These are phyloP conservation scores for Liquidambar formosana DNA, from an alignment of 164 flowering plant genomes.

Conservation along the genomic window DNA sequence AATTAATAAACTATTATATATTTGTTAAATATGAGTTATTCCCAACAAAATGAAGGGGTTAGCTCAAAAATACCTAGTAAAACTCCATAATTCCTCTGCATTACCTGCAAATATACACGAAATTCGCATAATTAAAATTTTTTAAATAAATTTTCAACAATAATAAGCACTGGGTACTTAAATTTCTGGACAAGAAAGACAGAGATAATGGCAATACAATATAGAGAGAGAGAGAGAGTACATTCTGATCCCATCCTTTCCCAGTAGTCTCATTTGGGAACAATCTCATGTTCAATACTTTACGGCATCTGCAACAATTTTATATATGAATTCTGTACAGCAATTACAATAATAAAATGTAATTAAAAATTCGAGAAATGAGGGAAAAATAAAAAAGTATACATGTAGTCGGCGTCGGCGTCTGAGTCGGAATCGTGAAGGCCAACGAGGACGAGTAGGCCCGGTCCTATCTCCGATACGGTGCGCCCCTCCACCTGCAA, in stretches of 20 bases:
- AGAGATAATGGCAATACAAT: neutral
- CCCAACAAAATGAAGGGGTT: neutral
- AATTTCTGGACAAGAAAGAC: neutral
- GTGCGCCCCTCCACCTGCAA: slow-evolving; percentile 80
- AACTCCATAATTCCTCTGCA: slow-evolving; percentile 80
- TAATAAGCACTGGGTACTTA: neutral
- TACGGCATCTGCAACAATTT: slow-evolving; percentile 69
- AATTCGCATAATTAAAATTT: neutral
- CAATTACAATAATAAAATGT: neutral
- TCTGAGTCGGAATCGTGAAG: slow-evolving; percentile 78
- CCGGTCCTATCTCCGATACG: slow-evolving; percentile 90
- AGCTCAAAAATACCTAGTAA: slow-evolving; percentile 59
- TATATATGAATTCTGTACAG: neutral
- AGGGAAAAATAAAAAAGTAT: neutral
- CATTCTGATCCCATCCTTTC: slow-evolving; percentile 80
- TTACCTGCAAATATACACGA: slow-evolving; percentile 56
- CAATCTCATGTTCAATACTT: slow-evolving; percentile 93
- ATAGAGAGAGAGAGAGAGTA: slow-evolving; percentile 25
- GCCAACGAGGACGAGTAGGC: slow-evolving; percentile 85
- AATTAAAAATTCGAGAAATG: neutral
- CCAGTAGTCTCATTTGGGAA: slow-evolving; percentile 77
- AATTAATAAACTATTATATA: too few relatives aligned
- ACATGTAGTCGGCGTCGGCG: slow-evolving; percentile 87
- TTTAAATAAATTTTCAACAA: neutral
- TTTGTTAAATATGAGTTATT: too few relatives aligned